Evolutionary conservation across 805 yeast species (phyloP), one percentile per base, ranked within the genome.

Genomic region (Starmerella potacharoeniae): DNA sequence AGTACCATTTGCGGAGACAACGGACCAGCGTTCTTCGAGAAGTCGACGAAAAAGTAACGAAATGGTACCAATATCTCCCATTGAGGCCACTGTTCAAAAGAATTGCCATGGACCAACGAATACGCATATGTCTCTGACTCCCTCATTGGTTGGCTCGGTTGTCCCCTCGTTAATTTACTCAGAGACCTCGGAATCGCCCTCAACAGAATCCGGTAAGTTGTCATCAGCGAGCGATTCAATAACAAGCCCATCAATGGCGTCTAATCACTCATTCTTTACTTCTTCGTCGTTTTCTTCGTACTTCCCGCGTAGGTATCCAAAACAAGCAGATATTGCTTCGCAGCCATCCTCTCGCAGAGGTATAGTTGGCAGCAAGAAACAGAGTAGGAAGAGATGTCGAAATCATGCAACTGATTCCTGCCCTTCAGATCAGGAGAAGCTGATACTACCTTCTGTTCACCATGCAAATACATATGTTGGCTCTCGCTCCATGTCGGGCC

Each of bases 401-500:
- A 29, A 22, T 7, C 29, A 22, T 22, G 22, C 22, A 22, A 22
- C 22, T 22, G 22, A 22, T 22, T 22, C 22, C 22, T 2, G 22
- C 22, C 17, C n/a, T 37, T n/a, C 14, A 14, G 17, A 37, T 14
- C 8, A 13, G 14, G 11, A 11, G 4, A 7, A 37, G 41, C 17
- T 13, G n/a, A n/a, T 40, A 8, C 13, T 39, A 2, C 42, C 54
- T 3, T 40, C 54, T 13, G 16, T 56, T 13, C 22, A n/a, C 30
- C 39, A 45, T 39, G 51, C 59, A 5, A 56, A 56, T 42, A 40
- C 14, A 3, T 56, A 56, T 33, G 42, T 42, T 29, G 59, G 55
- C 13, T 22, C 36, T 4, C 29, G 41, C 10, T 33, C 50, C 2
- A 56, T 56, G 59, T 31, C 59, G 5, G 59, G 59, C 2, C 59